Conservation (phyloP, 768 basidiomycete species). For the Termitomyces sp. region DNA sequence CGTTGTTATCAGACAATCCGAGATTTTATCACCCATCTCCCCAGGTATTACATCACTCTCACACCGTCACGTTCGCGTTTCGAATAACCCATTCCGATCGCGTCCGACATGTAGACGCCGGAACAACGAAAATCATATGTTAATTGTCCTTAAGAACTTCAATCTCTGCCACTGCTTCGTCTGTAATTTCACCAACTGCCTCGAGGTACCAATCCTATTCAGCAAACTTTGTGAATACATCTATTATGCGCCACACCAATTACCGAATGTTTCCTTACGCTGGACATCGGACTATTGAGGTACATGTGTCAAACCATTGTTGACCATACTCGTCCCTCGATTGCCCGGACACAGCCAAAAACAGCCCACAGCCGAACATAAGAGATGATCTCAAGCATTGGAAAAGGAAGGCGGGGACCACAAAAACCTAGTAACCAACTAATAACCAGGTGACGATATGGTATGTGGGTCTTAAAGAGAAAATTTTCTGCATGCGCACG, state of each 20-base stretch:
- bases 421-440: constrained; percentile 2
- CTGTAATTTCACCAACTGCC: too few relatives aligned
- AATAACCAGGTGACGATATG: constrained; percentile 8
- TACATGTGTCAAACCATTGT: too few relatives aligned
- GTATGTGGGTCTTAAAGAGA: constrained; percentile 1
- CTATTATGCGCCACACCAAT: not conserved
- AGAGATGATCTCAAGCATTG: not conserved
- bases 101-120: not conserved
- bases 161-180: not conserved
- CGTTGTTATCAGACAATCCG: constrained; percentile 1
- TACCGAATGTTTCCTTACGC: not conserved
- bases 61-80: not conserved
- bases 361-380: not conserved
- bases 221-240: not conserved
- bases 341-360: not conserved
- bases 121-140: constrained; percentile 2
- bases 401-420: not conserved
- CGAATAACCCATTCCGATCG: not conserved
- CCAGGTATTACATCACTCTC: not conserved
- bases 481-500: not conserved
- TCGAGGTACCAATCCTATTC: not conserved
- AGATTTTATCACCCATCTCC: not conserved
- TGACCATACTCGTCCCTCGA: too few relatives aligned
- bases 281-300: not conserved
- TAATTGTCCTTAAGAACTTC: not conserved